These are phyloP conservation scores for Coemansia sp. DNA, from an alignment of 192 early-diverging fungal genomes.

Conservation along the genomic window DNA sequence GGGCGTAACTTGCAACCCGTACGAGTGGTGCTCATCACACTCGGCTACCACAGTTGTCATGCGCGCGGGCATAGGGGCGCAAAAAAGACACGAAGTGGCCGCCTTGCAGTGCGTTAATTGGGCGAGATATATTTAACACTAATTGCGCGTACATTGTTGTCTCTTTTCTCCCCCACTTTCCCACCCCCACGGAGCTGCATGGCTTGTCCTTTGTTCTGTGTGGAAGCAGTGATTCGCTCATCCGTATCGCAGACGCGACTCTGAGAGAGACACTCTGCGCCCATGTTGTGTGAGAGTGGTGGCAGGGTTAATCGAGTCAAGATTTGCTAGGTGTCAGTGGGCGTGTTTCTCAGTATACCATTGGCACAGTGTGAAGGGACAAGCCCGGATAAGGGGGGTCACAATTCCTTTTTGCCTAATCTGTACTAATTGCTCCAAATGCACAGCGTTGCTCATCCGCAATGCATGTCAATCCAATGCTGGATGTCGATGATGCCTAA, in stretches of 20 bases:
- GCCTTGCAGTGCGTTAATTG: constrained; percentile 21
- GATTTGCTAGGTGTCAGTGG: neutral
- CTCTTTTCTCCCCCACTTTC: neutral
- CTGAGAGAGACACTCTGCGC: neutral
- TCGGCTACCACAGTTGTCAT: neutral
- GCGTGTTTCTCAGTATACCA: neutral
- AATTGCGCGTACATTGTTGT: constrained; percentile 4
- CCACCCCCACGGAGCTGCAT: neutral
- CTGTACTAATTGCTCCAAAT: neutral
- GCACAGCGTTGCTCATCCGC: neutral
- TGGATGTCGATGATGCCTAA: neutral
- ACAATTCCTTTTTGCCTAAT: neutral
- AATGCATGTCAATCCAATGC: neutral
- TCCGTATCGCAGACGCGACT: neutral
- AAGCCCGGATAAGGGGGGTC: neutral
- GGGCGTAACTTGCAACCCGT: neutral
- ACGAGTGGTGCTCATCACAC: neutral
- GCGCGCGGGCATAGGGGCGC: neutral
- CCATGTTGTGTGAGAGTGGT: neutral
- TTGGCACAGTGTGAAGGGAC: neutral
- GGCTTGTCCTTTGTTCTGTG: neutral
- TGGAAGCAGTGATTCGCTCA: neutral
- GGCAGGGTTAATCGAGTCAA: neutral
- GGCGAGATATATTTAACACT: neutral
- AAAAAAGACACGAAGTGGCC: neutral